A percentile compares a stretch with the other conserved stretches of the same genome.
Conservation (phyloP, 2,329 filamentous ascomycete species). For the Ceratocystis cacaofunesta region DNA sequence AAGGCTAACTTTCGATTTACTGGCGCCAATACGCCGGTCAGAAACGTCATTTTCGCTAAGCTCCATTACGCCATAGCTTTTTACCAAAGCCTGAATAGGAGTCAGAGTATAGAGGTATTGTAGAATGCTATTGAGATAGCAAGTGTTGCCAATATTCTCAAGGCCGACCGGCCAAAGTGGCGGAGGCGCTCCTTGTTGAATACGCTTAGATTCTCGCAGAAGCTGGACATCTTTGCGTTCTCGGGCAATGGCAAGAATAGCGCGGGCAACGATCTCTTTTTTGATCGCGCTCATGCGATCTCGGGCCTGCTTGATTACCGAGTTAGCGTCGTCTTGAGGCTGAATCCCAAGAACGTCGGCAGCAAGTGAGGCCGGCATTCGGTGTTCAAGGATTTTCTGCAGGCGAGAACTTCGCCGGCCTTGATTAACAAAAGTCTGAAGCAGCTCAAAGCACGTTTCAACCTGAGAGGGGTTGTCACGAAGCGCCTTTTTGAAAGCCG, state of each 20-base stretch:
- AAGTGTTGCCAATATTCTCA: slow-evolving; percentile 91
- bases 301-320: slow-evolving; percentile 14
- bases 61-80: slow-evolving; percentile 57
- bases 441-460: slow-evolving; percentile 19
- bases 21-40: slow-evolving; percentile 60
- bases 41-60: slow-evolving; percentile 51
- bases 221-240: slow-evolving; percentile 20
- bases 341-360: slow-evolving; percentile 15
- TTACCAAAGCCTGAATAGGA: slow-evolving; percentile 63
- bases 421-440: slow-evolving; percentile 19
- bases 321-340: slow-evolving; percentile 7
- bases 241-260: slow-evolving; percentile 21
- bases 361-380: slow-evolving; percentile 17
- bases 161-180: slow-evolving; percentile 47
- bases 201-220: slow-evolving; percentile 15
- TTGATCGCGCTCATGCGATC: slow-evolving; percentile 9
- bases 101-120: slow-evolving; percentile 90
- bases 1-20: slow-evolving; percentile 34
- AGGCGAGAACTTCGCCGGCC: slow-evolving; percentile 17
- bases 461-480: slow-evolving; percentile 19
- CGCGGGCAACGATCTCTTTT: slow-evolving; percentile 19
- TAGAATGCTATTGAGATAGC: slow-evolving; percentile 89
- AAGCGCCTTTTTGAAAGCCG: slow-evolving; percentile 18
- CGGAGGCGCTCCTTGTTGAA: slow-evolving; percentile 30
- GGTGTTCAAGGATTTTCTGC: slow-evolving; percentile 10